These are phyloP conservation scores for Ustilago loliicola DNA, from an alignment of 1,284 basidiomycete species.

Conservation along the genomic window DNA sequence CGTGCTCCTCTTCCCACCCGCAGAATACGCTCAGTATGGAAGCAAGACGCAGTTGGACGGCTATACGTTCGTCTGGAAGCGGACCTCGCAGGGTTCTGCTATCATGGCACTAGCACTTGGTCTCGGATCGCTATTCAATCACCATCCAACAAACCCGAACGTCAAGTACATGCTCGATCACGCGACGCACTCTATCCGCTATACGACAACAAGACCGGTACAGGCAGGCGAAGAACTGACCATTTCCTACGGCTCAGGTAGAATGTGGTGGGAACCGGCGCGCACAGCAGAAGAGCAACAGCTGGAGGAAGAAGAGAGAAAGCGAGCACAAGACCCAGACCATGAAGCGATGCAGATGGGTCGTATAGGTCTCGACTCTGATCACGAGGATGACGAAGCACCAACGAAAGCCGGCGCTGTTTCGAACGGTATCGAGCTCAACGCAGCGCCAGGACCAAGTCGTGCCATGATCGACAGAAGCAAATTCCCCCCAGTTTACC, in stretches of 20 bases:
- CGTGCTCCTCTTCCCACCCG: slow-evolving; percentile 81
- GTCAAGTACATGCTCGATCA: slow-evolving; percentile 76
- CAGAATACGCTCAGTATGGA: slow-evolving; percentile 71
- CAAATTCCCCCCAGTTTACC: slow-evolving; percentile 62
- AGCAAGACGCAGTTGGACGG: slow-evolving; percentile 80
- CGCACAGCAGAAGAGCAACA: slow-evolving; percentile 6
- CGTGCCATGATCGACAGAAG: slow-evolving; percentile 6
- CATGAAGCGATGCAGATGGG: slow-evolving; percentile 21
- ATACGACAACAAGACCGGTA: slow-evolving; percentile 76
- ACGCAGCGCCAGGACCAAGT: slow-evolving; percentile 27
- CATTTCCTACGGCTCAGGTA: slow-evolving; percentile 78
- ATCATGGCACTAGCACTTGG: slow-evolving; percentile 87
- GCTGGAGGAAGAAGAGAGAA: slow-evolving; percentile 17
- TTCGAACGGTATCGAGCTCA: slow-evolving; percentile 28
- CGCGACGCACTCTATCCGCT: slow-evolving; percentile 77
- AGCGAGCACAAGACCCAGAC: slow-evolving; percentile 8
- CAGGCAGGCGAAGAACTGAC: slow-evolving; percentile 80
- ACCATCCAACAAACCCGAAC: slow-evolving; percentile 78
- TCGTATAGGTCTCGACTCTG: slow-evolving; percentile 19
- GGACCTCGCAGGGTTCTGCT: slow-evolving; percentile 64
- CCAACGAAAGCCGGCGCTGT: not conserved
- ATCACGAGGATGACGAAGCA: slow-evolving; percentile 15
- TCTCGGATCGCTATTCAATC: slow-evolving; percentile 86
- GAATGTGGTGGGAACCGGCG: slow-evolving; percentile 67
- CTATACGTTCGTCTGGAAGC: slow-evolving; percentile 85